phyloP scores from a whole-genome alignment of 768 basidiomycete species.

The Phlegmacium glaucopus region DNA sequence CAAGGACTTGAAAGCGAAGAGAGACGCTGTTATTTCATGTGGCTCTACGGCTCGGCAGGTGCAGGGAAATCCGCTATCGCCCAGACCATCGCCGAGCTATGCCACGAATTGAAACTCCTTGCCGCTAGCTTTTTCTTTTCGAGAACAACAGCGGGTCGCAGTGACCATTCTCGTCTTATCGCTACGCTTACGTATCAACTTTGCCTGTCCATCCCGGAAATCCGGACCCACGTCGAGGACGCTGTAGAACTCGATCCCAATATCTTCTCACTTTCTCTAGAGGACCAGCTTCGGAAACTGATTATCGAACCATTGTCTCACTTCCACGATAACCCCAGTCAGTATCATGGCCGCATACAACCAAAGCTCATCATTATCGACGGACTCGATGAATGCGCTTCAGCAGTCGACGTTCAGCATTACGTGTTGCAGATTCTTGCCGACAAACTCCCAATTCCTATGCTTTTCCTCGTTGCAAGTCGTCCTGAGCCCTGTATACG shows the following conservation, averaged over 20 bases:
- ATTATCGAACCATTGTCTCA: conserved; percentile 7
- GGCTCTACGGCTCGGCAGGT: conserved; percentile 16
- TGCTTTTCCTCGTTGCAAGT: conserved; percentile 16
- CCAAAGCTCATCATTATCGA: conserved; percentile 14
- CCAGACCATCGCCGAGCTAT: conserved; percentile 11
- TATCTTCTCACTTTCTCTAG: conserved; percentile 7
- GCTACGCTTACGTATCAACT: conserved; percentile 15
- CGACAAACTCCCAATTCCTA: conserved; percentile 3
- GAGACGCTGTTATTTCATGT: conserved; percentile 5
- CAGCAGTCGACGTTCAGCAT: conserved; percentile 3
- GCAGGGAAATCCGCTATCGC: conserved; percentile 16
- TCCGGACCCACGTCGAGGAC: conserved; percentile 2
- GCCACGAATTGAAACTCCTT: conserved; percentile 1
- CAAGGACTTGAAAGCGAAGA: not conserved
- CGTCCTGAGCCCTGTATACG: conserved; percentile 16
- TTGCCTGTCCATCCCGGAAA: conserved; percentile 6
- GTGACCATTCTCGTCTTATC: conserved; percentile 9
- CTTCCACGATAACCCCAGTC: too few relatives aligned
- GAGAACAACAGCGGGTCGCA: conserved; percentile 7
- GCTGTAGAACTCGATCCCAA: conserved; percentile 4
- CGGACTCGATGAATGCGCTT: conserved; percentile 14
- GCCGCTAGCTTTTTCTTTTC: conserved; percentile 18
- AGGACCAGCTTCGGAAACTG: conserved; percentile 8
- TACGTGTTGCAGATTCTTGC: conserved; percentile 6
- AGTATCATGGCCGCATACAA: not conserved